Base-by-base conservation (phyloP, 2,329 filamentous ascomycete genomes). In the Sporothrix inflata region DNA sequence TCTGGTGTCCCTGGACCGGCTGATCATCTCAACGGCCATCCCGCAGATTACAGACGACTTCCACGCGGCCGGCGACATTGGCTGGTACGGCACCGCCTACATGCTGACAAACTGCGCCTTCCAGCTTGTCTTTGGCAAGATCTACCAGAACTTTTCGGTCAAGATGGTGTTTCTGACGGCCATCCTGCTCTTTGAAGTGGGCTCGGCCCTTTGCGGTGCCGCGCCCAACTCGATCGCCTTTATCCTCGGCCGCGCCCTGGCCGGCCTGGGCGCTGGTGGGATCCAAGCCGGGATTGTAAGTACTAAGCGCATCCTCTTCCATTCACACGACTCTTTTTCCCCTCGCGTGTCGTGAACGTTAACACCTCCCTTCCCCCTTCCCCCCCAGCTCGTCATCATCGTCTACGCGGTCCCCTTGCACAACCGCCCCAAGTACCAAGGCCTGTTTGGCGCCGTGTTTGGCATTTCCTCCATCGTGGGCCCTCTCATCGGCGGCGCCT, bases 81-180 rank as follows among this genome's bases (percentile, higher is more conserved):
- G 68, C 55, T 74, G 73, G 73, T 73, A 74, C 38, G 73, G 55
- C 11, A 70, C 51, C 16, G 63, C 73, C 3, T 74, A 69, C 65
- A 34, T 73, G 14, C 30, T 72, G 69, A 34, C 68, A 2, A 57
- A 34, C 27, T 71, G 71, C 51, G 68, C 73, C 5, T 72, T 74
- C 49, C 81, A 82, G 75, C 78, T 82, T 24, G 73, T 80, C 53
- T 83, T 80, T 68, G 81, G 81, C 71, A 82, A 82, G 73, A 72
- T 83, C 34, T 83, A 40, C n/a, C 45, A 38, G 11, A 7, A n/a
- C 9, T 65, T 47, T n/a, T 63, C 60, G 34, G 60, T 42, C 60
- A 63, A 63, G 38, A 42, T 16, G 7, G 60, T 45, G 4, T 45
- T 63, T n/a, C n/a, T 63, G 38, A 45, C 38, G 38, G 60, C 60